Conservation (phyloP, 225 moss, liverwort and hornwort species). For the Sphagnum tenellum region DNA sequence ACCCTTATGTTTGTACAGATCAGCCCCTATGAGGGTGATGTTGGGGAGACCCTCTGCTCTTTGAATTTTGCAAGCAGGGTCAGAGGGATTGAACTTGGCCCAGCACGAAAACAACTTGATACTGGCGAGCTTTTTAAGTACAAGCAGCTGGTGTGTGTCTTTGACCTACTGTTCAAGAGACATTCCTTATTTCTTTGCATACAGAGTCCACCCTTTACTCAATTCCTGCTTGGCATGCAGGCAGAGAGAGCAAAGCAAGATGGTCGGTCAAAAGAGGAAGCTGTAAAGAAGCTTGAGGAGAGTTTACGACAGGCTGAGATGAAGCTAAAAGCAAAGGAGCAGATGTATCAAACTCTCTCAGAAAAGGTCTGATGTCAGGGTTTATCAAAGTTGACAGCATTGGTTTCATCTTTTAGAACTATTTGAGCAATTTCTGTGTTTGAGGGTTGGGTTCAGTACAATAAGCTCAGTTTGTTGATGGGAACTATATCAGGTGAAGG, state of each 20-base stretch:
- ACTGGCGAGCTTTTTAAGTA: conserved; percentile 88
- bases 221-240: conserved; percentile 23
- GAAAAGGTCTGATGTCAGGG: conserved; percentile 52
- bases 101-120: conserved; percentile 84
- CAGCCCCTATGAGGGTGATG: conserved; percentile 83
- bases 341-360: conserved; percentile 50
- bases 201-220: too few relatives aligned
- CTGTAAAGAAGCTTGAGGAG: conserved; percentile 64
- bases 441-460: too few relatives aligned
- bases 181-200: too few relatives aligned
- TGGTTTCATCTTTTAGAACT: conserved; percentile 11
- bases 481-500: conserved; percentile 41
- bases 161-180: not conserved
- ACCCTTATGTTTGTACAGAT: conserved; percentile 95
- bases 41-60: conserved; percentile 78
- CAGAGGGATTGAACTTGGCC: conserved; percentile 90
- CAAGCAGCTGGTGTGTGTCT: conserved; percentile 69
- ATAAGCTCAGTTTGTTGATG: too few relatives aligned
- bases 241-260: conserved; percentile 89
- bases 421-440: too few relatives aligned
- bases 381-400: conserved; percentile 59
- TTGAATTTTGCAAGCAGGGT: conserved; percentile 95
- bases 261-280: conserved; percentile 66
- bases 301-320: conserved; percentile 50
- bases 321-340: conserved; percentile 77